A percentile compares a stretch with the other conserved stretches of the same genome.
phyloP scores from a whole-genome alignment of 305 asterid species.

The Fraxinus velutina region DNA sequence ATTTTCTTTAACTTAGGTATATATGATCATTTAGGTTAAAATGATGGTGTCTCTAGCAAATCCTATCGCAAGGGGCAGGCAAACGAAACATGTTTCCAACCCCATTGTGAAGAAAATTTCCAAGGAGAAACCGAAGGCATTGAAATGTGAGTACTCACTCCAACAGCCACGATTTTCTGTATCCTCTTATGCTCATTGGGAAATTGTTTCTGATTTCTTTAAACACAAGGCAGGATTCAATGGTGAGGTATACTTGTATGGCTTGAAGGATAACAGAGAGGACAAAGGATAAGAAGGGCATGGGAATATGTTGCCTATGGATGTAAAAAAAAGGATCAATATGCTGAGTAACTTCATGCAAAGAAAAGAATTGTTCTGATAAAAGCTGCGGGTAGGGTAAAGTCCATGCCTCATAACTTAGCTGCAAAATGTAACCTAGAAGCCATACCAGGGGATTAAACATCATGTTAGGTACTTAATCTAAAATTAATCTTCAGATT shows the following conservation, averaged over 20 bases:
- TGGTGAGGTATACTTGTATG: not conserved
- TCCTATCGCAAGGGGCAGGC: slow-evolving; percentile 43
- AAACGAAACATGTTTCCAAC: slow-evolving; percentile 29
- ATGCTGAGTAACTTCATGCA: not conserved
- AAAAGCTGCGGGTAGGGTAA: not conserved
- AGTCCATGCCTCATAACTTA: not conserved
- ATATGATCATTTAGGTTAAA: slow-evolving; percentile 44
- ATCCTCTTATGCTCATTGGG: not conserved
- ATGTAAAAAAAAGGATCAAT: not conserved
- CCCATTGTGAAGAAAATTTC: slow-evolving; percentile 30
- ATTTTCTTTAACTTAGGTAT: slow-evolving; percentile 16
- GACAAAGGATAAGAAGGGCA: not conserved
- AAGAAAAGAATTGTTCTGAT: not conserved
- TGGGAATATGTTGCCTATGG: not conserved
- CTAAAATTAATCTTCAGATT: not conserved
- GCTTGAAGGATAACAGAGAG: not conserved
- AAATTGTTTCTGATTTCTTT: not conserved
- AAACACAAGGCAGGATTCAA: not conserved
- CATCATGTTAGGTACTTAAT: not conserved
- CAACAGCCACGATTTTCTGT: not conserved
- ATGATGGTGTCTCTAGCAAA: slow-evolving; percentile 62
- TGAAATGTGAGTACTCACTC: slow-evolving; percentile 38
- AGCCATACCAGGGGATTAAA: not conserved
- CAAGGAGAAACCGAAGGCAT: slow-evolving; percentile 34
- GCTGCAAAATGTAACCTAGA: not conserved